These are phyloP conservation scores for Straminergon stramineum DNA, from an alignment of 225 moss, liverwort and hornwort genomes.

Conservation along the genomic window DNA sequence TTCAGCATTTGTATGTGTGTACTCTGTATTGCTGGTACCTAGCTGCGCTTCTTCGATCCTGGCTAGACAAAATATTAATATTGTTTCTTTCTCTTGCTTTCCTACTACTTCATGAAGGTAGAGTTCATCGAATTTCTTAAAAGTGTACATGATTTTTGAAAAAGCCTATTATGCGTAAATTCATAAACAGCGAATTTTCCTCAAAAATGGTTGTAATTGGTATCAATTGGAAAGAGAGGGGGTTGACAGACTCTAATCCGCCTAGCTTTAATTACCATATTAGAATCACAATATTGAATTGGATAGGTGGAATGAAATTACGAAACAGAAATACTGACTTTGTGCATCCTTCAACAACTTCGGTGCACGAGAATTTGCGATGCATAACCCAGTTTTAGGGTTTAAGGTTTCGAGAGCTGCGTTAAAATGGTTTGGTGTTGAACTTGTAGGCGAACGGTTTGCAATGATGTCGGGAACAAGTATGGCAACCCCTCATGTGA, in stretches of 20 bases:
- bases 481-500: constrained; percentile 78
- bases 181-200: not conserved
- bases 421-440: not conserved
- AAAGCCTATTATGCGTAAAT: not conserved
- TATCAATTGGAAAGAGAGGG: not conserved
- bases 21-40: not conserved
- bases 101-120: not conserved
- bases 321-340: too few relatives aligned
- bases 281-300: not conserved
- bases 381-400: not conserved
- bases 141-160: not conserved
- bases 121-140: not conserved
- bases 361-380: not conserved
- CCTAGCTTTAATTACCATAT: not conserved
- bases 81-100: not conserved
- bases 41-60: not conserved
- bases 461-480: constrained; percentile 79
- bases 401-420: not conserved
- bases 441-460: constrained; percentile 45
- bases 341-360: not conserved
- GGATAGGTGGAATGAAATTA: not conserved
- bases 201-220: too few relatives aligned
- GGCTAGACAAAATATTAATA: not conserved
- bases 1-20: not conserved
- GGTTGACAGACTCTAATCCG: not conserved